Evolutionary conservation across 257 asterid genomes (phyloP).

Genomic region (Paulownia fortunei): DNA sequence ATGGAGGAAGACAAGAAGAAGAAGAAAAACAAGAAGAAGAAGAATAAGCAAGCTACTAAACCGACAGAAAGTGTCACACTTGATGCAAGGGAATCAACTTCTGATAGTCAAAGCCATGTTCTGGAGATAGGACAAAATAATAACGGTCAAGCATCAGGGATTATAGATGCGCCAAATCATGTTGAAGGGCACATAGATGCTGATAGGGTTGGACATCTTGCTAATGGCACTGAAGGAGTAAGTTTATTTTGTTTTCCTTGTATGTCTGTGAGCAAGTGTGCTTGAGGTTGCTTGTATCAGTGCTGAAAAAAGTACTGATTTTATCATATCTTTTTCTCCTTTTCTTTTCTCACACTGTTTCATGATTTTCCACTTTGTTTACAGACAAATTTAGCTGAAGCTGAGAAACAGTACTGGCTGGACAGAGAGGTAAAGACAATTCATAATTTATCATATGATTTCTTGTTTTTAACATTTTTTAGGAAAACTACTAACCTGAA

Average conservation of each 20-base stretch:
- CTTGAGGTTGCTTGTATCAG: conserved; percentile 10
- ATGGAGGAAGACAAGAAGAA: conserved; percentile 74
- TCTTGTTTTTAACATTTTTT: conserved; percentile 20
- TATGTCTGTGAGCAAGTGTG: conserved; percentile 8
- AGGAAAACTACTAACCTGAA: conserved; percentile 38
- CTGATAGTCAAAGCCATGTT: conserved; percentile 42
- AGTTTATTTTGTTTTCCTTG: conserved; percentile 28
- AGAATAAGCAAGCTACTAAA: conserved; percentile 62
- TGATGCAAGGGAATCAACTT: conserved; percentile 44
- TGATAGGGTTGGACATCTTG: conserved; percentile 40
- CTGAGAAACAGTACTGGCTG: conserved; percentile 45
- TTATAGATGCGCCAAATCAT: conserved; percentile 29
- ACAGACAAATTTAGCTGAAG: conserved; percentile 44
- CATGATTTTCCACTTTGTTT: conserved; percentile 14
- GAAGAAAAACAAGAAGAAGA: conserved; percentile 69
- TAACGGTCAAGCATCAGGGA: conserved; percentile 28
- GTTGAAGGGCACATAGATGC: conserved; percentile 24
- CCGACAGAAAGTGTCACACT: conserved; percentile 43
- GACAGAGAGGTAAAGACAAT: conserved; percentile 54
- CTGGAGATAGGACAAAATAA: conserved; percentile 28
- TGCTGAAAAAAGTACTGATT: conserved; percentile 20
- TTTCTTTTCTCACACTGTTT: background rate
- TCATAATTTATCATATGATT: conserved; percentile 8
- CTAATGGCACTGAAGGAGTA: conserved; percentile 48
- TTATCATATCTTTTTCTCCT: background rate